Evolutionary conservation across 352 stramenopile species (phyloP).

Genomic region (Phytophthora colocasiae): DNA sequence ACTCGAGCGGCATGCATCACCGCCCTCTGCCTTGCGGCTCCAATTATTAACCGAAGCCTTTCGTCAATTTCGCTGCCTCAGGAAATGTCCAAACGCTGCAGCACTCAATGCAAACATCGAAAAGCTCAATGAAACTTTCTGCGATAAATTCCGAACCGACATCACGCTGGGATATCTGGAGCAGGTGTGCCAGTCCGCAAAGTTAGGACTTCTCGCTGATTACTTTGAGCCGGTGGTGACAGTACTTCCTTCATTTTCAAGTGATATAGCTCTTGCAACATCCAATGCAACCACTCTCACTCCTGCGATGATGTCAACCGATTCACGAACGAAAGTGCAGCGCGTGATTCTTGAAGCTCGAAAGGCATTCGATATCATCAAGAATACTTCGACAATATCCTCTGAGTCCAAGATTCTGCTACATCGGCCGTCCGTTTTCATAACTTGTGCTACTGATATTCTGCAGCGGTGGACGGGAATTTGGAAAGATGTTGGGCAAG

Average conservation of each 20-base stretch:
- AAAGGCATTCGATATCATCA: slow-evolving; percentile 61
- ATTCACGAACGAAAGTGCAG: slow-evolving; percentile 46
- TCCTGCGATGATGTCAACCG: slow-evolving; percentile 5
- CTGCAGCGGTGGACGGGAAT: slow-evolving; percentile 57
- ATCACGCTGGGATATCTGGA: slow-evolving; percentile 67
- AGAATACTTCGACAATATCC: slow-evolving; percentile 71
- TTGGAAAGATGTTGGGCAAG: slow-evolving; percentile 57
- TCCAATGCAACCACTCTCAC: slow-evolving; percentile 1
- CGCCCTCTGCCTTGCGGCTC: slow-evolving; percentile 47
- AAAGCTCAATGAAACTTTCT: slow-evolving; percentile 70
- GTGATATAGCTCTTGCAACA: slow-evolving; percentile 24
- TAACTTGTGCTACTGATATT: slow-evolving; percentile 51
- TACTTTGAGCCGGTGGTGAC: slow-evolving; percentile 70
- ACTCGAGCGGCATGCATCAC: slow-evolving; percentile 56
- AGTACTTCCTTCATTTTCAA: slow-evolving; percentile 48
- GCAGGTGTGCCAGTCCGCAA: slow-evolving; percentile 43
- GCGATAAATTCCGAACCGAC: slow-evolving; percentile 64
- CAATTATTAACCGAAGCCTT: slow-evolving; percentile 74
- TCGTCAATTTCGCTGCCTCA: slow-evolving; percentile 67
- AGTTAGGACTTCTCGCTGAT: slow-evolving; percentile 54
- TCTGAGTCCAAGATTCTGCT: slow-evolving; percentile 78
- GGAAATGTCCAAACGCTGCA: slow-evolving; percentile 69
- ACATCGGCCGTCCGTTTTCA: slow-evolving; percentile 55
- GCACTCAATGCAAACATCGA: slow-evolving; percentile 73
- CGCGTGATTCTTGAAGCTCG: slow-evolving; percentile 58